Evolutionary conservation across 129 eudicot species (phyloP).

Genomic region (Artemisia annua): DNA sequence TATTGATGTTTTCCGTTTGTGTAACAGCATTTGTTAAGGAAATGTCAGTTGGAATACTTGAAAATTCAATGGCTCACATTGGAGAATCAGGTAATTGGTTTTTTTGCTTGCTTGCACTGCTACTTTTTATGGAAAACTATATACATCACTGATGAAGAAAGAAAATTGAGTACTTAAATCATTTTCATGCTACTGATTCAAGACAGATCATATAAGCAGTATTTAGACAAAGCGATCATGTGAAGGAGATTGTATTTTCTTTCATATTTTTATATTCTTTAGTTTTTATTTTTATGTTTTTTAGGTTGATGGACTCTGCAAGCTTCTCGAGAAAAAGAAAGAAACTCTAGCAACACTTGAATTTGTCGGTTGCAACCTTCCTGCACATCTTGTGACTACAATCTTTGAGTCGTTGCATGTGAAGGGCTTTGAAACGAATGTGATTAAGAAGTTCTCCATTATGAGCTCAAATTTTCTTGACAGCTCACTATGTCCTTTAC

Average conservation of each 20-base stretch:
- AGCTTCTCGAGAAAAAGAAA: conserved; percentile 57
- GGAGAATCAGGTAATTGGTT: conserved; percentile 56
- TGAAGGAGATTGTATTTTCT: conserved; percentile 1
- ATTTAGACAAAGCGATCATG: not conserved
- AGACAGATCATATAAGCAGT: conserved; percentile 21
- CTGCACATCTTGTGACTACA: conserved; percentile 52
- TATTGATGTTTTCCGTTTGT: conserved; percentile 17
- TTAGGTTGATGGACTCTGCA: conserved; percentile 86
- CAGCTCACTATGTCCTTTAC: conserved; percentile 44
- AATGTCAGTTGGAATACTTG: conserved; percentile 50
- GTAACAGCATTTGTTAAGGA: conserved; percentile 63
- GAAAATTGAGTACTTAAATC: not conserved
- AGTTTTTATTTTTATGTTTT: not conserved
- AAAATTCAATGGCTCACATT: conserved; percentile 68
- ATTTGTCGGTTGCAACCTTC: conserved; percentile 71
- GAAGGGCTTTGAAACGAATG: conserved; percentile 43
- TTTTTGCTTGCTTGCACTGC: not conserved
- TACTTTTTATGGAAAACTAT: conserved; percentile 4
- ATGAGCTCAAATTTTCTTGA: conserved; percentile 67
- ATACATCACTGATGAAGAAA: not conserved
- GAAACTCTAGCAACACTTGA: conserved; percentile 54
- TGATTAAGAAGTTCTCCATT: conserved; percentile 60
- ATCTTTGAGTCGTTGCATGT: conserved; percentile 54
- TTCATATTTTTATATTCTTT: too few relatives aligned
- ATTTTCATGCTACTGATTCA: too few relatives aligned